Base-by-base conservation (phyloP, 1,284 basidiomycete genomes). In the Puccinia horiana region DNA sequence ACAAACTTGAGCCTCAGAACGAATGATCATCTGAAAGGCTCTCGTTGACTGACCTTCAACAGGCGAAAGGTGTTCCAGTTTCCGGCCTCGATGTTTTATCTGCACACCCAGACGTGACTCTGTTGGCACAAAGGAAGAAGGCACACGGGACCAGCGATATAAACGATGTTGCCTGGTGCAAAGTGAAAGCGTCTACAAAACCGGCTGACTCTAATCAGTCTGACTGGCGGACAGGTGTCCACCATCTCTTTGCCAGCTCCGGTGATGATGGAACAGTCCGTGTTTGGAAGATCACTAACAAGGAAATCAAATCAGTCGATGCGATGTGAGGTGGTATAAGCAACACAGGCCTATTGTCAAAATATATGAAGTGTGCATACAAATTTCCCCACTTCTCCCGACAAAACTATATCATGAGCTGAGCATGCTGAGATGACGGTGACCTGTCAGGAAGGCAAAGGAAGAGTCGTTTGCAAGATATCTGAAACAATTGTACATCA, bases 121-220 rank as follows among this genome's bases (percentile, higher is more conserved):
- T 86, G 65, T 87, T 90, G 74, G 89, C 84, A 61, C 85, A 91
- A 14, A 16, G 84, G 35, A 82, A 92, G 11, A 86, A 89, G 9
- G 88, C 92, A 0, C 94, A 96, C 84, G 92, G 90, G 5, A 90
- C 92, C 0, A 89, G 90, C 84, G 94, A 96, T 85, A 89, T 94
- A 58, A 95, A 96, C 86, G 89, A 90, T 52, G 89, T 94, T 18
- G 88, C 89, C 0, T 96, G 93, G 93, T 94, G 93, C 61, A 86
- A 85, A 0, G 82, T 85, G 20, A 83, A 83, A 56, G 63, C 84
- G 58, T 52, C 58, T 3, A 72, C 83, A 47, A 78, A 67, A 12
- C 83, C 84, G 76, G 49, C 70, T 47, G 56, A 83, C 58, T 42
- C 83, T 80, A 80, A 16, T 82, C 82, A 11, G 32, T 79, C 16